Conservation (phyloP, 306 rosid species). For the Potentilla sterilis region DNA sequence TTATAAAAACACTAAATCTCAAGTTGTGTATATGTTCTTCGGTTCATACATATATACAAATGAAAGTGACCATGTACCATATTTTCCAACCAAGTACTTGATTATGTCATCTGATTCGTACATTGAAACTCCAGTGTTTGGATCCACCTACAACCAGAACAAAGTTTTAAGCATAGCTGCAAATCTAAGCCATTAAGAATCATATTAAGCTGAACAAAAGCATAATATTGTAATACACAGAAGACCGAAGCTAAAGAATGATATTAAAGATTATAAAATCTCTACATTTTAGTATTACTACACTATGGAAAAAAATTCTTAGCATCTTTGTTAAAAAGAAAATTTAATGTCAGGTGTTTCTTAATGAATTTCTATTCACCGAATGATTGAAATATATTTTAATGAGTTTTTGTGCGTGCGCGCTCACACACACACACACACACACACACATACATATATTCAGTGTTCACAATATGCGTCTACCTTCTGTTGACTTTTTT, state of each 20-base stretch:
- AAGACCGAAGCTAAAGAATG: background rate
- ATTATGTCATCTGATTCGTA: slow-evolving; percentile 97
- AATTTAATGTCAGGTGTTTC: background rate
- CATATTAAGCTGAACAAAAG: slow-evolving; percentile 12
- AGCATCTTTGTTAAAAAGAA: background rate
- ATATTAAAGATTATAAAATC: background rate
- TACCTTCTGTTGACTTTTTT: background rate
- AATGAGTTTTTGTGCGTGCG: background rate
- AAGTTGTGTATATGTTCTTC: background rate
- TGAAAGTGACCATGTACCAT: slow-evolving; percentile 51
- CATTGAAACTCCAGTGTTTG: slow-evolving; percentile 89
- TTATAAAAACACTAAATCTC: background rate
- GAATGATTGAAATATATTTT: background rate
- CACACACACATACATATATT: no score
- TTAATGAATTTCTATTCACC: background rate
- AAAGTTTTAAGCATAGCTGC: slow-evolving; percentile 22
- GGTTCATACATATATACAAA: background rate
- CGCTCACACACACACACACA: no score
- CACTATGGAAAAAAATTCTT: background rate
- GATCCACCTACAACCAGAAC: slow-evolving; percentile 70
- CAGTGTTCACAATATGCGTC: background rate
- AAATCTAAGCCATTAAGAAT: slow-evolving; percentile 7
- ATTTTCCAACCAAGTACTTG: slow-evolving; percentile 72
- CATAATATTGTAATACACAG: slow-evolving; percentile 5
- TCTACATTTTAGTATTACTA: background rate